Evolutionary conservation across 768 basidiomycete species (phyloP), one percentile per base, ranked within the genome.

Genomic region (Russula griseocarnosa): DNA sequence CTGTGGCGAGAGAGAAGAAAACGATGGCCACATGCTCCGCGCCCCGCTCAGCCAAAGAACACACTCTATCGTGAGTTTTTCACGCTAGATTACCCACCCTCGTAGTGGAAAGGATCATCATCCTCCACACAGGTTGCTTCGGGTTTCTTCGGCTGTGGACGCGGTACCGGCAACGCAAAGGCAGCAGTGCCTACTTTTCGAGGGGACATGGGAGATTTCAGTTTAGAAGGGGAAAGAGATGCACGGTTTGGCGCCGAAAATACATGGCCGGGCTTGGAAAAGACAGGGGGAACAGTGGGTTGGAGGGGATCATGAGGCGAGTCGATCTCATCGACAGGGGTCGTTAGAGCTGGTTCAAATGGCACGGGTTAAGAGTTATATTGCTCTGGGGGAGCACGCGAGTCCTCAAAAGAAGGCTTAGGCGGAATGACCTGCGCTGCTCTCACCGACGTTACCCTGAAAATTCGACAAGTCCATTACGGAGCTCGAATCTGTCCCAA

Each of bases 91-190:
- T n/a, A n/a, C n/a, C n/a, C n/a, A 24, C 74, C 77, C 5, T 65
- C 68, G 1, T 22, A 36, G 30, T 11, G 53, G 44, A 38, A 28
- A 30, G 52, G 14, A n/a, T 24, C 49, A 44, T 76, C 77, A 30
- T 61, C 67, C 3, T 65, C 70, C 4, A 51, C 46, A 9, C 36
- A 50, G n/a, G 64, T 34, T 7, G 61, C 65, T 8, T 70, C 42
- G 47, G 73, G 68, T 67, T 83, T 86, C 68, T 78, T 81, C 3
- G 85, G 84, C 34, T 86, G 84, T 52, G 81, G 78, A 10, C 81
- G 80, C n/a, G 76, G 44, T 18, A 79, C 73, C 3, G 85, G 84
- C 10, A 83, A 85, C 6, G 86, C 86, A 71, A 89, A 90, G 3
- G 87, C 87, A 3, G 86, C 87, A 22, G 86, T 81, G 59, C 71